phyloP scores from a whole-genome alignment of 371 early-diverging fungal genomes.

The Apophysomyces trapeziformis region DNA sequence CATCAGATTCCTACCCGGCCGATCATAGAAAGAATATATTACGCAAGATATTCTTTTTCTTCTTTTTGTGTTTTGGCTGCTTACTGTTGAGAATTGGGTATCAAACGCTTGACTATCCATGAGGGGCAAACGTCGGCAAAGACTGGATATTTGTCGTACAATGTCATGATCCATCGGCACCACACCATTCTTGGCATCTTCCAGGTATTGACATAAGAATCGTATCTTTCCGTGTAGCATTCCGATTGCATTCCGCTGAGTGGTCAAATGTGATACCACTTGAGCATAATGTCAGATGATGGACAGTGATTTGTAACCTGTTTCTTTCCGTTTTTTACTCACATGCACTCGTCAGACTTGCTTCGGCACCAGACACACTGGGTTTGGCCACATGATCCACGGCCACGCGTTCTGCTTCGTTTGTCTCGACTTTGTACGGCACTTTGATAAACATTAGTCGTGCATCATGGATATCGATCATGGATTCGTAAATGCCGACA shows the following conservation, averaged over 20 bases:
- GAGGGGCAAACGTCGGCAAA: conserved; percentile 75
- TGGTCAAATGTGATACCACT: conserved; percentile 75
- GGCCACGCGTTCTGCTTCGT: conserved; percentile 86
- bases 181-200: conserved; percentile 65
- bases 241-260: conserved; percentile 81
- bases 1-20: conserved; percentile 68
- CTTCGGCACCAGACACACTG: conserved; percentile 56
- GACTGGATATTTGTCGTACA: conserved; percentile 76
- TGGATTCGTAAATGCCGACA: conserved; percentile 79
- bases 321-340: conserved; percentile 19
- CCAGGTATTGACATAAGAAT: conserved; percentile 71
- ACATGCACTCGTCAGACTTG: conserved; percentile 61
- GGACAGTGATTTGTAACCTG: too few species aligned
- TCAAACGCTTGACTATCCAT: conserved; percentile 70
- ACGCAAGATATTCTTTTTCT: too few species aligned
- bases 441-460: conserved; percentile 70
- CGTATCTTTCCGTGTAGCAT: conserved; percentile 80
- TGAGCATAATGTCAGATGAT: conserved; percentile 14
- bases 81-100: conserved; percentile 73
- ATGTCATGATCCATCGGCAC: conserved; percentile 77
- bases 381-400: conserved; percentile 83
- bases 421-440: conserved; percentile 78
- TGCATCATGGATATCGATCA: conserved; percentile 70
- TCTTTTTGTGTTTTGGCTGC: neutral
- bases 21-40: too few species aligned